A percentile compares a stretch with the other conserved stretches of the same genome.
Evolutionary conservation across 2,329 filamentous ascomycete species (phyloP).

Genomic region (Lachnellula occidentalis): DNA sequence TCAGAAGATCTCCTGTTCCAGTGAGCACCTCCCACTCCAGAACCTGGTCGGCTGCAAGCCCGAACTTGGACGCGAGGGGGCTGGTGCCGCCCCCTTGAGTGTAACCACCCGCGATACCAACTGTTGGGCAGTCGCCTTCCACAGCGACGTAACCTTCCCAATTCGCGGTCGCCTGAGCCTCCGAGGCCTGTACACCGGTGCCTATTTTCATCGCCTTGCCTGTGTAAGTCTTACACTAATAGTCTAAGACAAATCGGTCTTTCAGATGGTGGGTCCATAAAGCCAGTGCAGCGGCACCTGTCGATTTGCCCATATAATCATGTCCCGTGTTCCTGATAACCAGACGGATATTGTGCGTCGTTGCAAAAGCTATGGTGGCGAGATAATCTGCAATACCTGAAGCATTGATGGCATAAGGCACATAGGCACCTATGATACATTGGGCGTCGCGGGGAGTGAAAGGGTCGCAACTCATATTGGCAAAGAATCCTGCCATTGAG

Average conservation of each 20-base stretch:
- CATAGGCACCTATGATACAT: slow-evolving; percentile 25
- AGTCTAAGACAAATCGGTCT: slow-evolving; percentile 36
- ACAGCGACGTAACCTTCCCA: slow-evolving; percentile 40
- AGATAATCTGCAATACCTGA: slow-evolving; percentile 12
- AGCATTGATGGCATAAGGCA: slow-evolving; percentile 23
- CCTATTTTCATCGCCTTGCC: slow-evolving; percentile 48
- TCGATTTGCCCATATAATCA: slow-evolving; percentile 52
- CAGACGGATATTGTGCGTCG: slow-evolving; percentile 34
- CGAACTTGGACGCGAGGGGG: slow-evolving; percentile 44
- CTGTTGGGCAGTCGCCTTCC: slow-evolving; percentile 48
- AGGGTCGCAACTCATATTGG: slow-evolving; percentile 27
- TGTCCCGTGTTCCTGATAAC: slow-evolving; percentile 51
- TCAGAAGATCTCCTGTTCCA: slow-evolving; percentile 40
- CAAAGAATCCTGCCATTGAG: slow-evolving; percentile 35
- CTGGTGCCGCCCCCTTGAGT: slow-evolving; percentile 54
- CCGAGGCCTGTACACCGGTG: slow-evolving; percentile 45
- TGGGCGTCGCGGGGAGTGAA: slow-evolving; percentile 32
- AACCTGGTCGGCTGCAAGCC: slow-evolving; percentile 53
- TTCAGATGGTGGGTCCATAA: slow-evolving; percentile 52
- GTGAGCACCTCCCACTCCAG: slow-evolving; percentile 51
- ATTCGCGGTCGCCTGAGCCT: slow-evolving; percentile 39
- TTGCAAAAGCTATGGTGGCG: slow-evolving; percentile 34
- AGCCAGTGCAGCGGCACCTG: slow-evolving; percentile 50
- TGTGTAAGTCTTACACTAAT: slow-evolving; percentile 36
- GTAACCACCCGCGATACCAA: slow-evolving; percentile 54